phyloP scores from a whole-genome alignment of 2,329 filamentous ascomycete species.

The Cercospora zeina region DNA sequence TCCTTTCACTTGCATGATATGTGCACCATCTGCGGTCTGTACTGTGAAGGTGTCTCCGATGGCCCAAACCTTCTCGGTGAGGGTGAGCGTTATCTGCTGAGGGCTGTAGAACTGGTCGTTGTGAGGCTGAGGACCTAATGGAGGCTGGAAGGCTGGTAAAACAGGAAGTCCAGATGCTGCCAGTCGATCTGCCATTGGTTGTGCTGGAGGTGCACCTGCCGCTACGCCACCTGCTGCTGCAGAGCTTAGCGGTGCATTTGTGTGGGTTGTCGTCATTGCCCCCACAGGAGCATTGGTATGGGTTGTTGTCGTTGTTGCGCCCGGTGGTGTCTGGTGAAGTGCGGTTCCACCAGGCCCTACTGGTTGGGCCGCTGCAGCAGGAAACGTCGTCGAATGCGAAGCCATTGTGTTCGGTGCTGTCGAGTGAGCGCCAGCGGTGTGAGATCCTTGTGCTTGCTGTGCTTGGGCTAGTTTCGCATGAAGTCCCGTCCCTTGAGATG shows the following conservation, averaged over 20 bases:
- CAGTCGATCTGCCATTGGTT: neutral
- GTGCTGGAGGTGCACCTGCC: neutral
- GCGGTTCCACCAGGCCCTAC: neutral
- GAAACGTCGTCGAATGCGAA: neutral
- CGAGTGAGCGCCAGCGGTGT: neutral
- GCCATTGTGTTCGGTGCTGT: neutral
- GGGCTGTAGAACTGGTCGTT: constrained; percentile 33
- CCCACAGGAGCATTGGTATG: neutral
- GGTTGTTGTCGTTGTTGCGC: neutral
- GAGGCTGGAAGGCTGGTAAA: constrained; percentile 33
- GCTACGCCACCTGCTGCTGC: neutral
- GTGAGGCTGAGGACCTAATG: constrained; percentile 37
- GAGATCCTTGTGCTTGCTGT: neutral
- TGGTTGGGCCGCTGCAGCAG: neutral
- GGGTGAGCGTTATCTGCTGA: constrained; percentile 48
- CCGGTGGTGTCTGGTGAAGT: neutral
- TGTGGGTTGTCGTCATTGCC: neutral
- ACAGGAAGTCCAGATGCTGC: constrained; percentile 7
- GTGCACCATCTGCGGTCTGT: constrained; percentile 55
- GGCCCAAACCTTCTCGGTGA: constrained; percentile 60
- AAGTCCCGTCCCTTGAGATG: neutral
- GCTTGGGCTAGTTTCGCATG: neutral
- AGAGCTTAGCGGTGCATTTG: neutral
- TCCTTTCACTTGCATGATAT: constrained; percentile 59
- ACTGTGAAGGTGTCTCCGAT: constrained; percentile 67